phyloP scores from a whole-genome alignment of 352 stramenopile species.

The Globisporangium paroecandrum region DNA sequence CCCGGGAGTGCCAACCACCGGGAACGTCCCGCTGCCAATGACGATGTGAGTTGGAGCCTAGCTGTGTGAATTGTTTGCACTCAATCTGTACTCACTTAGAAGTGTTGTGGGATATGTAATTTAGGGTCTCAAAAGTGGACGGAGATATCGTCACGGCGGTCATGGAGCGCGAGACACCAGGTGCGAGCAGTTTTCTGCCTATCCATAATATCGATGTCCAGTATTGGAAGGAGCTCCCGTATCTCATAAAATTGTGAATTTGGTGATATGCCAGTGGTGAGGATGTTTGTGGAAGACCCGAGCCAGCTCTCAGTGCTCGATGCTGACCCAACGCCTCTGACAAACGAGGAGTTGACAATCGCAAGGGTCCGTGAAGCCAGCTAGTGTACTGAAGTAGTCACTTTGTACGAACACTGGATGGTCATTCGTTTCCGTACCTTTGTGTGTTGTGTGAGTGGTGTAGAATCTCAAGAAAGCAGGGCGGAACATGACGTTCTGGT shows the following conservation, averaged over 20 bases:
- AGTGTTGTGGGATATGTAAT: conserved; percentile 8
- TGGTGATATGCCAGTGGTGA: conserved; percentile 1
- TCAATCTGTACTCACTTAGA: neutral
- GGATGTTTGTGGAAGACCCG: conserved; percentile 19
- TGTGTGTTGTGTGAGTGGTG: neutral
- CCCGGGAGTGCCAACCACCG: conserved; percentile 22
- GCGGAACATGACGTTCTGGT: conserved; percentile 51
- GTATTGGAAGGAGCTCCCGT: too few species aligned
- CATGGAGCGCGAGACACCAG: conserved; percentile 44
- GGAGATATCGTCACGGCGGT: conserved; percentile 61
- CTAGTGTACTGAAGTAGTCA: neutral
- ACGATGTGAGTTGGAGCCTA: conserved; percentile 36
- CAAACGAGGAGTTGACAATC: conserved; percentile 39
- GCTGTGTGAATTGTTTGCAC: neutral
- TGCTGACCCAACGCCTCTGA: conserved; percentile 30
- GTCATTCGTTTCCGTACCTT: neutral
- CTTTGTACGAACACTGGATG: neutral
- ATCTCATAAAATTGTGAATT: neutral
- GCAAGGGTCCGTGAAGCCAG: conserved; percentile 23
- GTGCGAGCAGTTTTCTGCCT: conserved; percentile 16
- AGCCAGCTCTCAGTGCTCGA: conserved; percentile 26
- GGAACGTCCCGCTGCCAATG: conserved; percentile 41
- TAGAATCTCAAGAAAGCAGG: conserved; percentile 47
- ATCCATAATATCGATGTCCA: too few species aligned
- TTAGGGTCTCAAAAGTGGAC: conserved; percentile 59